These are phyloP conservation scores for Persicaria tinctoria DNA, from an alignment of 148 eudicot species.

Conservation along the genomic window DNA sequence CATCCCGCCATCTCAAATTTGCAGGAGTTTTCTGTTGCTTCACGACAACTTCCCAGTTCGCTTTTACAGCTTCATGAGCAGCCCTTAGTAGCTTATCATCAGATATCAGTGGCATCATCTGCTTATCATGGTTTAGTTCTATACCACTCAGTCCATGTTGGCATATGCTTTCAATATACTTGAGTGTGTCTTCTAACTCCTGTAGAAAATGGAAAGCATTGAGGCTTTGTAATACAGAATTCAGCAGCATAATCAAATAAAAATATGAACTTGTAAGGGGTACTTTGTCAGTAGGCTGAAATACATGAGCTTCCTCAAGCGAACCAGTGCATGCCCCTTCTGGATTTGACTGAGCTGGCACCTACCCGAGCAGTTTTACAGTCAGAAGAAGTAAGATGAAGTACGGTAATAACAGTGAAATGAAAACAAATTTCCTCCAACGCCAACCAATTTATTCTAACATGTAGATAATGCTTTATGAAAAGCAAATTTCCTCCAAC, in stretches of 20 bases:
- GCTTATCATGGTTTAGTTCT: conserved; percentile 46
- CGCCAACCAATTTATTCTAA: background rate
- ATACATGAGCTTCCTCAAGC: conserved; percentile 63
- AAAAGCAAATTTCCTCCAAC: background rate
- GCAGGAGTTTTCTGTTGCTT: conserved; percentile 18
- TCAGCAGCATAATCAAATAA: background rate
- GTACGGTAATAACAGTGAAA: background rate
- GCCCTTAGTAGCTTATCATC: conserved; percentile 59
- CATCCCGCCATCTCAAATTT: conserved; percentile 38
- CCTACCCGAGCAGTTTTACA: conserved; percentile 27
- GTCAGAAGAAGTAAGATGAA: background rate
- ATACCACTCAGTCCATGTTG: conserved; percentile 44
- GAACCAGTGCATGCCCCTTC: conserved; percentile 31
- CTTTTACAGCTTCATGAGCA: conserved; percentile 55
- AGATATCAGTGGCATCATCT: conserved; percentile 56
- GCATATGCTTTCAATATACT: conserved; percentile 58
- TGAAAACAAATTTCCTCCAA: background rate
- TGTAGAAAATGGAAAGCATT: conserved; percentile 19
- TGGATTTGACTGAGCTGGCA: conserved; percentile 56
- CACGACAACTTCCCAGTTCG: conserved; percentile 36
- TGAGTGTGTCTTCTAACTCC: conserved; percentile 61
- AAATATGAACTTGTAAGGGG: conserved; percentile 12
- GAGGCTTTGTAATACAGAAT: background rate
- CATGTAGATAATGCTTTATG: background rate
- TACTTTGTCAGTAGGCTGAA: conserved; percentile 70